Percentiles rank a stretch among this genome's conserved stretches.
Evolutionary conservation across 805 yeast species (phyloP).

Genomic region (Saccharomycopsis javanensis): DNA sequence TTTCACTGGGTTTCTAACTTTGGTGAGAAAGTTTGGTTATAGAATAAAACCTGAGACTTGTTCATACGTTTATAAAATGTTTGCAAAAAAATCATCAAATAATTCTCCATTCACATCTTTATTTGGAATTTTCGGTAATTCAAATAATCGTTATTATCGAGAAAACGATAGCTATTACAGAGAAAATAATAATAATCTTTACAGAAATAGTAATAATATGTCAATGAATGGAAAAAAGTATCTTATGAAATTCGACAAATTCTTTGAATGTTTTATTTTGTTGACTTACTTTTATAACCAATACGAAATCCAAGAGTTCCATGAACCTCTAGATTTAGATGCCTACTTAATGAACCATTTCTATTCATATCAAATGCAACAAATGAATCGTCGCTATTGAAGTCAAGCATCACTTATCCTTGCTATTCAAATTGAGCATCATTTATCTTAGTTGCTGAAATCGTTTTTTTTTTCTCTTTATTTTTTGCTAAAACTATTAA

Average conservation of each 20-base stretch:
- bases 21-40: slow-evolving; percentile 59
- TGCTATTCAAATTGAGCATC: neutral
- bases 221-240: slow-evolving; percentile 17
- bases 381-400: neutral
- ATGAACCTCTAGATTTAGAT: slow-evolving; percentile 4
- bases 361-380: neutral
- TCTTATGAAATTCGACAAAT: slow-evolving; percentile 62
- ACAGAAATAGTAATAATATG: neutral
- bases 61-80: slow-evolving; percentile 47
- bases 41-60: slow-evolving; percentile 47
- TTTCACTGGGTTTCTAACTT: slow-evolving; percentile 54
- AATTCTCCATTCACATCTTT: neutral
- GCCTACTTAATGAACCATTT: slow-evolving; percentile 2
- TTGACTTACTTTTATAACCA: slow-evolving; percentile 26
- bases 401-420: neutral
- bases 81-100: slow-evolving; percentile 29
- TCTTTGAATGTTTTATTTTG: slow-evolving; percentile 71
- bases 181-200: neutral
- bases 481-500: neutral
- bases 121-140: neutral
- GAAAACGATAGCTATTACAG: neutral
- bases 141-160: neutral
- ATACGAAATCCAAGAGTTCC: slow-evolving; percentile 1
- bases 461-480: neutral
- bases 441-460: too few relatives aligned